Evolutionary conservation across 352 stramenopile species (phyloP).

Genomic region (Phytophthora tentaculata): DNA sequence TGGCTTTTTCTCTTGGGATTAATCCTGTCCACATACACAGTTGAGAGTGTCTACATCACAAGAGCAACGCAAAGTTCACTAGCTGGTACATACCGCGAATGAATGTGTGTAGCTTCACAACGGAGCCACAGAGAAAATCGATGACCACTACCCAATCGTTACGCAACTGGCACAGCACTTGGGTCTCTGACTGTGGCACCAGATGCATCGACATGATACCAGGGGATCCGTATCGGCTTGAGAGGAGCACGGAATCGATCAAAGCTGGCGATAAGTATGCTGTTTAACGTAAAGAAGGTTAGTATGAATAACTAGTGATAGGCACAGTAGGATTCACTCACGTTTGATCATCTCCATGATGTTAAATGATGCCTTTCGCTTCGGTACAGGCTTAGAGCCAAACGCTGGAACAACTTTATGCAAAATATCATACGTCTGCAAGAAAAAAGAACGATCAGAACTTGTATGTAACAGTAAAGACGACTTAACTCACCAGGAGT

Average conservation of each 20-base stretch:
- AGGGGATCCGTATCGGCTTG: constrained; percentile 32
- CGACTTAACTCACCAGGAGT: too few species aligned
- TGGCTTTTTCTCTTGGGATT: constrained; percentile 26
- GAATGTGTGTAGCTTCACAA: constrained; percentile 69
- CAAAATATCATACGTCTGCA: constrained; percentile 69
- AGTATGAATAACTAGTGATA: too few species aligned
- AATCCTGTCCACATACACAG: constrained; percentile 13
- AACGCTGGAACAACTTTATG: constrained; percentile 72
- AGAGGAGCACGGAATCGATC: constrained; percentile 39
- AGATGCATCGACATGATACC: constrained; percentile 56
- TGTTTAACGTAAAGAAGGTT: constrained; percentile 12
- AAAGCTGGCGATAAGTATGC: constrained; percentile 37
- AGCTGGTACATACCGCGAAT: constrained; percentile 44
- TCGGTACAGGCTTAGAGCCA: constrained; percentile 63
- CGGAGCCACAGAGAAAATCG: constrained; percentile 42
- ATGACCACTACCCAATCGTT: constrained; percentile 78
- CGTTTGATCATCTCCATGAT: constrained; percentile 60
- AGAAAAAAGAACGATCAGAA: too few species aligned
- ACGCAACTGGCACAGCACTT: constrained; percentile 67
- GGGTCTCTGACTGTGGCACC: constrained; percentile 37
- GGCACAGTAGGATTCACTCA: constrained; percentile 30
- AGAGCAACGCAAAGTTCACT: not conserved
- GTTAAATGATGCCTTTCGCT: constrained; percentile 48
- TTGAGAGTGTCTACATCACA: not conserved
- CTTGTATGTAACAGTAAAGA: too few species aligned